A percentile compares a stretch with the other conserved stretches of the same genome.
Conservation (phyloP, 306 rosid genomes). For the Hippophae rhamnoides region DNA sequence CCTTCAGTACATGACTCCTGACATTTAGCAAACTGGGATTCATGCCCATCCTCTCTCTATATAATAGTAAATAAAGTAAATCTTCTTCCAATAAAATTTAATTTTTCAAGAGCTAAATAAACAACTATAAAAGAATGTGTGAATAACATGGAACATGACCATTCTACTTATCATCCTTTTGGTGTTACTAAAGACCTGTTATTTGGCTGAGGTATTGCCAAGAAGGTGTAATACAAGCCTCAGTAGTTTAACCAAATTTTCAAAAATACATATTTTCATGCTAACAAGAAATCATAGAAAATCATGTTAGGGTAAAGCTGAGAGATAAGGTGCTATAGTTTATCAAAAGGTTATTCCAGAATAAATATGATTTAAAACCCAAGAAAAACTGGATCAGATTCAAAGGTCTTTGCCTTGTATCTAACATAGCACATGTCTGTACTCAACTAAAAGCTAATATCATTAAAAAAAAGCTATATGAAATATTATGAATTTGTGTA, state of each 20-base stretch:
- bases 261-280: neutral
- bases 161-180: constrained; percentile 49
- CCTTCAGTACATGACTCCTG: constrained; percentile 25
- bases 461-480: no score
- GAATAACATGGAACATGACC: neutral
- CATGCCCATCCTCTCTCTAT: constrained; percentile 58
- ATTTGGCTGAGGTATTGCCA: constrained; percentile 15
- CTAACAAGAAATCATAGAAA: neutral
- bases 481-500: neutral
- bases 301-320: neutral
- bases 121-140: neutral
- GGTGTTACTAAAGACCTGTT: constrained; percentile 37
- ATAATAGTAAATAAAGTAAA: constrained; percentile 8
- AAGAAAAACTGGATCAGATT: no score
- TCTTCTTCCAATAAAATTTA: neutral
- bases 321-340: no score
- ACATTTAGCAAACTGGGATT: constrained; percentile 30
- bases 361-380: no score
- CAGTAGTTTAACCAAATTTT: neutral
- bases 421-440: no score
- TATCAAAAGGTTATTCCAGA: no score
- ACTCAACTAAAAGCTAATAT: no score
- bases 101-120: neutral
- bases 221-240: constrained; percentile 8
- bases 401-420: no score